phyloP scores from a whole-genome alignment of 1,139 yeast species.

The Diutina scorzettiae region DNA sequence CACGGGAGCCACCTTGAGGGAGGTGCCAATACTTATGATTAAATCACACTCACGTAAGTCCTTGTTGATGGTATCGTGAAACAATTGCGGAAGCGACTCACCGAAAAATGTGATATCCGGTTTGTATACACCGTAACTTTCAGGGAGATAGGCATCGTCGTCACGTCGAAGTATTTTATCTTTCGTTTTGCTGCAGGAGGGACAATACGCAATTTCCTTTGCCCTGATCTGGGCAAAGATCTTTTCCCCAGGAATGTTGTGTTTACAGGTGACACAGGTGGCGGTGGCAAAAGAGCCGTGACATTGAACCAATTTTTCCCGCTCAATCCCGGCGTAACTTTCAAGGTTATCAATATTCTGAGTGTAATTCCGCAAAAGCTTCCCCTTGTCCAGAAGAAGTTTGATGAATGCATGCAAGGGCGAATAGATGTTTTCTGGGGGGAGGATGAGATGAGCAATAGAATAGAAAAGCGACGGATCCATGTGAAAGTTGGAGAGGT shows the following conservation, averaged over 20 bases:
- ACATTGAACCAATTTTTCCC: constrained; percentile 74
- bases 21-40: constrained; percentile 82
- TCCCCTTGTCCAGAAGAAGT: constrained; percentile 63
- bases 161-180: constrained; percentile 15
- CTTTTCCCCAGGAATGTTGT: constrained; percentile 53
- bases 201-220: constrained; percentile 61
- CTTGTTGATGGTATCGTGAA: constrained; percentile 11
- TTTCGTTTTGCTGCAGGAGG: constrained; percentile 38
- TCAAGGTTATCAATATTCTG: constrained; percentile 93
- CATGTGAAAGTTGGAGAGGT: constrained; percentile 54
- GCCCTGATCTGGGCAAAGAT: constrained; percentile 51
- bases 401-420: constrained; percentile 83
- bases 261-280: constrained; percentile 71
- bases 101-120: constrained; percentile 96
- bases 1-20: constrained; percentile 94
- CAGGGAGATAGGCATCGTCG: constrained; percentile 19
- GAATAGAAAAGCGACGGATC: constrained; percentile 82
- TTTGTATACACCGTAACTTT: constrained; percentile 72
- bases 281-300: constrained; percentile 95
- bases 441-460: constrained; percentile 80
- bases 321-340: constrained; percentile 63
- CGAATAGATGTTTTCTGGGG: constrained; percentile 62
- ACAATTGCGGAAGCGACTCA: constrained; percentile 55
- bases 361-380: constrained; percentile 78
- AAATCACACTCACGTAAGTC: constrained; percentile 48